Evolutionary conservation across 2,329 filamentous ascomycete genomes (phyloP).

Genomic region (Arthrinium puccinioides): DNA sequence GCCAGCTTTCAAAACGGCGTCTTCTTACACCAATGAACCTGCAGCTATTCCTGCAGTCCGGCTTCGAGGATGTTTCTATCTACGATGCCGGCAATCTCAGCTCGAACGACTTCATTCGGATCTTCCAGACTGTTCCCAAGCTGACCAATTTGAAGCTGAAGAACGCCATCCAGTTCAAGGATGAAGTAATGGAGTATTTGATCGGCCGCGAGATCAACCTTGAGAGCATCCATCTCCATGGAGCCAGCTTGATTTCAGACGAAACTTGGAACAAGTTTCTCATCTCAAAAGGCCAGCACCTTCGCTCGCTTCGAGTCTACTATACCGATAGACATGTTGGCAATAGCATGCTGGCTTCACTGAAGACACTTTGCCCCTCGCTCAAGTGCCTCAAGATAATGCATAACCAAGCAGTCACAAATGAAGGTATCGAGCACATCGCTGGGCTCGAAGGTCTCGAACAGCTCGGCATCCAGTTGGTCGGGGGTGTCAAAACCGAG

Average conservation of each 20-base stretch:
- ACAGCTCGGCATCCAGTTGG: slow-evolving; percentile 68
- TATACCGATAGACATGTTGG: slow-evolving; percentile 78
- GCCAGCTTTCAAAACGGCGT: slow-evolving; percentile 53
- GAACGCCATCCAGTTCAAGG: slow-evolving; percentile 88
- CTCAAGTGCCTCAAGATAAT: slow-evolving; percentile 72
- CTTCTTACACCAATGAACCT: slow-evolving; percentile 47
- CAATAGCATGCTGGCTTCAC: slow-evolving; percentile 57
- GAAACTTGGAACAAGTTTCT: slow-evolving; percentile 68
- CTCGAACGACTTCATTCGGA: slow-evolving; percentile 69
- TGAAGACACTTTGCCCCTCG: slow-evolving; percentile 58
- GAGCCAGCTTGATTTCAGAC: slow-evolving; percentile 76
- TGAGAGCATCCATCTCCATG: slow-evolving; percentile 70
- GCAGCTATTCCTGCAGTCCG: slow-evolving; percentile 48
- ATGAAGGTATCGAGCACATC: slow-evolving; percentile 58
- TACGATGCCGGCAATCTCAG: slow-evolving; percentile 59
- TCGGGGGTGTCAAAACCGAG: slow-evolving; percentile 46
- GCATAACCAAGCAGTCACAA: slow-evolving; percentile 68
- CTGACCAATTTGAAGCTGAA: slow-evolving; percentile 67
- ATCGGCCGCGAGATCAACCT: slow-evolving; percentile 62
- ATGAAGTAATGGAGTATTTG: slow-evolving; percentile 75
- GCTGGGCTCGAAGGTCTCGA: slow-evolving; percentile 55
- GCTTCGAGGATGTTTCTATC: slow-evolving; percentile 42
- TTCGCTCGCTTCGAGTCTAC: slow-evolving; percentile 69
- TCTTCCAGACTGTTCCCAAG: slow-evolving; percentile 67
- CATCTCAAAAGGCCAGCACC: slow-evolving; percentile 51